Evolutionary conservation across 2,329 filamentous ascomycete genomes (phyloP).

Genomic region (Cercospora janseana): DNA sequence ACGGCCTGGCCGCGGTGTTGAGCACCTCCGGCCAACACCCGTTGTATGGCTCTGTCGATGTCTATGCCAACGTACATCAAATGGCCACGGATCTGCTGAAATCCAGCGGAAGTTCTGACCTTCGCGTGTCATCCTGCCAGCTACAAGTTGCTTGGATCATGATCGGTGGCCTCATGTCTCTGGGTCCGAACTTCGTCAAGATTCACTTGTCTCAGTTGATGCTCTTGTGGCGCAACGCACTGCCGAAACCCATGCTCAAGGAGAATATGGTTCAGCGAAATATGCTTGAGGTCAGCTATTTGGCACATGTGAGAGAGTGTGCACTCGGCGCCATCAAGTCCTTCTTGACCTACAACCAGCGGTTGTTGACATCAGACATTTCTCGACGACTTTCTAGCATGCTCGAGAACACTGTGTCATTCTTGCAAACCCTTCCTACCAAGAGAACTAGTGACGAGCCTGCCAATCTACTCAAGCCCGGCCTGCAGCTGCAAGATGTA

Average conservation of each 20-base stretch:
- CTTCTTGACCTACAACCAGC: slow-evolving; percentile 90
- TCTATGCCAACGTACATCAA: slow-evolving; percentile 85
- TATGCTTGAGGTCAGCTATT: slow-evolving; percentile 83
- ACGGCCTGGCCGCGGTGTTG: slow-evolving; percentile 84
- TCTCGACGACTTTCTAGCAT: slow-evolving; percentile 89
- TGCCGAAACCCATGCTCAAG: slow-evolving; percentile 90
- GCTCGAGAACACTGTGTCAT: slow-evolving; percentile 90
- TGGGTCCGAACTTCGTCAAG: slow-evolving; percentile 97
- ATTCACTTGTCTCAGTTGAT: slow-evolving; percentile 94
- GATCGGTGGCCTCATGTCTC: slow-evolving; percentile 92
- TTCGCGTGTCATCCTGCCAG: slow-evolving; percentile 87
- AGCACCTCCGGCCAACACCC: slow-evolving; percentile 86
- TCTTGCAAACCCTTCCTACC: slow-evolving; percentile 77
- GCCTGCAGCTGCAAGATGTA: slow-evolving; percentile 83
- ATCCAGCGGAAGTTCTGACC: slow-evolving; percentile 83
- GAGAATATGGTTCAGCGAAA: slow-evolving; percentile 84
- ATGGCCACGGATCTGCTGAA: slow-evolving; percentile 92
- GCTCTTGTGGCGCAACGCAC: slow-evolving; percentile 92
- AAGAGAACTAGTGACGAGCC: slow-evolving; percentile 87
- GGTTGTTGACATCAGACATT: slow-evolving; percentile 87
- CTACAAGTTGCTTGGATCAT: slow-evolving; percentile 98
- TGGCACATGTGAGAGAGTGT: slow-evolving; percentile 92
- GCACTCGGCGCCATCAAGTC: slow-evolving; percentile 86
- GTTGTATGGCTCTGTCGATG: slow-evolving; percentile 90
- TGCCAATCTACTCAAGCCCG: slow-evolving; percentile 75